Conservation (phyloP, 495 filamentous ascomycete genomes). For the Staphylotrichum tortipilum region DNA sequence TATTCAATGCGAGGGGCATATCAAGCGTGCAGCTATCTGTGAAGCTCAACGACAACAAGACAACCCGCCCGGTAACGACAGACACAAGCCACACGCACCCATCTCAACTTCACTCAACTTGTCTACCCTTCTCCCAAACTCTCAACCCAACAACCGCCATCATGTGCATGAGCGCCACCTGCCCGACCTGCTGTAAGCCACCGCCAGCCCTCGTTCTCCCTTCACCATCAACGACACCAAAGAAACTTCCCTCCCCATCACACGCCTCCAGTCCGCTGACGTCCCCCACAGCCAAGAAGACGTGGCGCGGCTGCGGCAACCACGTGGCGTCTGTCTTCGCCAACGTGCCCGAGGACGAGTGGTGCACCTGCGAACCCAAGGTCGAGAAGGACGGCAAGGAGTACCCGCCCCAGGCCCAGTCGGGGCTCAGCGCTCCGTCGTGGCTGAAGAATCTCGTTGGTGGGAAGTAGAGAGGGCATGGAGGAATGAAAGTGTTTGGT, state of each 20-base stretch:
- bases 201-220: too few relatives aligned
- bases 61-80: too few relatives aligned
- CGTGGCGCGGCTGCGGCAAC: constrained; percentile 60
- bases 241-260: too few relatives aligned
- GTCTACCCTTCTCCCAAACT: neutral
- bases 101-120: too few relatives aligned
- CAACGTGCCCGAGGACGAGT: constrained; percentile 42
- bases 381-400: constrained; percentile 49
- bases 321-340: constrained; percentile 57
- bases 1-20: too few relatives aligned
- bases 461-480: neutral
- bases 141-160: constrained; percentile 5
- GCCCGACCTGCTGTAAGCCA: constrained; percentile 35
- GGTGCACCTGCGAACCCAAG: constrained; percentile 55
- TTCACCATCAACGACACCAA: too few relatives aligned
- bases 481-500: neutral
- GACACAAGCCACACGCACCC: too few relatives aligned
- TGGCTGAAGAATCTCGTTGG: neutral
- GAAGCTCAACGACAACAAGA: too few relatives aligned
- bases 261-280: neutral
- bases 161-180: constrained; percentile 35
- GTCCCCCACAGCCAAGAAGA: constrained; percentile 46
- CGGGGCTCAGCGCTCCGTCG: neutral
- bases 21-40: too few relatives aligned
- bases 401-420: constrained; percentile 49